Evolutionary conservation across 2,329 filamentous ascomycete species (phyloP).

Genomic region (Aureobasidium sp.): DNA sequence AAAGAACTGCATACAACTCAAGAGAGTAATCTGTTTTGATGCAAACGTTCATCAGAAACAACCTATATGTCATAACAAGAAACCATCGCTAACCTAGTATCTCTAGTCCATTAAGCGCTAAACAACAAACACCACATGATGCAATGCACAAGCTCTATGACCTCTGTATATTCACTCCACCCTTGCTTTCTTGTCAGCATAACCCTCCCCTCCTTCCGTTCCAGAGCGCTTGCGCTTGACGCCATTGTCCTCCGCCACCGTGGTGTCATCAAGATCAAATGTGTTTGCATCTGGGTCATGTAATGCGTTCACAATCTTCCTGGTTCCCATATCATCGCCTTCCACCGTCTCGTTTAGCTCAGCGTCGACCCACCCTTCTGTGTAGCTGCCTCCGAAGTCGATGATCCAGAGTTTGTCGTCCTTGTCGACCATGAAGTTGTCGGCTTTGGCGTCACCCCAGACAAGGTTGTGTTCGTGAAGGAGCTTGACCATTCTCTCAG

Average conservation of each 20-base stretch:
- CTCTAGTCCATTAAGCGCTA: background rate
- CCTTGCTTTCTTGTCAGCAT: background rate
- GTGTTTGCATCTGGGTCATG: constrained; percentile 22
- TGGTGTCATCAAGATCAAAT: constrained; percentile 18
- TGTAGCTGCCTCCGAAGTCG: constrained; percentile 8
- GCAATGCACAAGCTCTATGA: background rate
- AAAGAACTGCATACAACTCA: background rate
- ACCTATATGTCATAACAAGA: too few species aligned
- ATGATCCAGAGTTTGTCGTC: constrained; percentile 3
- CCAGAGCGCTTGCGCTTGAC: background rate
- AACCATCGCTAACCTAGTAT: background rate
- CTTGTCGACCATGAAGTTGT: constrained; percentile 30
- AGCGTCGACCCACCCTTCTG: background rate
- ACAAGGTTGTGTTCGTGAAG: constrained; percentile 26
- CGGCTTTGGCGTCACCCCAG: constrained; percentile 33
- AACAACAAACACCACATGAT: background rate
- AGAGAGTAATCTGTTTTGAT: too few species aligned
- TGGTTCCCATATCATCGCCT: constrained; percentile 19
- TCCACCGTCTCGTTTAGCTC: constrained; percentile 6
- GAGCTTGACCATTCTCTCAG: background rate
- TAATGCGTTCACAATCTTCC: constrained; percentile 23
- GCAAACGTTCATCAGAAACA: too few species aligned
- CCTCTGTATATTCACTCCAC: background rate
- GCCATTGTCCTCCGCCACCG: background rate
- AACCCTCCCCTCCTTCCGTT: background rate